These are phyloP conservation scores for Botryotinia convoluta DNA, from an alignment of 2,329 filamentous ascomycete genomes.

Conservation along the genomic window DNA sequence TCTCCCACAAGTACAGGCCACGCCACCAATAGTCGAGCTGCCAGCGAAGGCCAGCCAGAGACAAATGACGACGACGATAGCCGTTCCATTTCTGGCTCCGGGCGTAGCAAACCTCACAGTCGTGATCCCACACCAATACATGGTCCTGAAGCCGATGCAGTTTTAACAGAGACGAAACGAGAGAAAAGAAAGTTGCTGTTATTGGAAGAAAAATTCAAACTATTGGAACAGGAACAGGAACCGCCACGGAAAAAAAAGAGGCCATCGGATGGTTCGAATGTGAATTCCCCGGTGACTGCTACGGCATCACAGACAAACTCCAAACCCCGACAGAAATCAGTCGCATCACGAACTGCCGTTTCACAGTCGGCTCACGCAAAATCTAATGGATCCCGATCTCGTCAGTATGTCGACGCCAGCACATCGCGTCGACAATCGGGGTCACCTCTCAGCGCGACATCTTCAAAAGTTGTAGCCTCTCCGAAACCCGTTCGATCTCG, in stretches of 20 bases:
- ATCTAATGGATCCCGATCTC: conserved; percentile 27
- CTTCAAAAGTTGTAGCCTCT: conserved; percentile 31
- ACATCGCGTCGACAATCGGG: conserved; percentile 36
- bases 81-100: conserved; percentile 49
- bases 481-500: conserved; percentile 24
- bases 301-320: conserved; percentile 30
- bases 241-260: conserved; percentile 62
- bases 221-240: conserved; percentile 58
- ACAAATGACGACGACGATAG: conserved; percentile 54
- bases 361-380: conserved; percentile 29
- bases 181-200: conserved; percentile 66
- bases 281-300: conserved; percentile 22
- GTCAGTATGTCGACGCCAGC: conserved; percentile 36
- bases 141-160: conserved; percentile 49
- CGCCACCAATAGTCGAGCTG: conserved; percentile 60
- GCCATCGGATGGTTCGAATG: conserved; percentile 51
- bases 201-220: conserved; percentile 63
- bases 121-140: conserved; percentile 59
- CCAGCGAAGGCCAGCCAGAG: conserved; percentile 60
- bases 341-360: conserved; percentile 30
- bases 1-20: conserved; percentile 63
- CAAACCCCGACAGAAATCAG: conserved; percentile 37
- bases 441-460: conserved; percentile 35
- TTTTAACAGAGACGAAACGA: conserved; percentile 59
- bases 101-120: conserved; percentile 63